Conservation (phyloP, 108 stramenopile genomes). For the Asterionellopsis glacialis region DNA sequence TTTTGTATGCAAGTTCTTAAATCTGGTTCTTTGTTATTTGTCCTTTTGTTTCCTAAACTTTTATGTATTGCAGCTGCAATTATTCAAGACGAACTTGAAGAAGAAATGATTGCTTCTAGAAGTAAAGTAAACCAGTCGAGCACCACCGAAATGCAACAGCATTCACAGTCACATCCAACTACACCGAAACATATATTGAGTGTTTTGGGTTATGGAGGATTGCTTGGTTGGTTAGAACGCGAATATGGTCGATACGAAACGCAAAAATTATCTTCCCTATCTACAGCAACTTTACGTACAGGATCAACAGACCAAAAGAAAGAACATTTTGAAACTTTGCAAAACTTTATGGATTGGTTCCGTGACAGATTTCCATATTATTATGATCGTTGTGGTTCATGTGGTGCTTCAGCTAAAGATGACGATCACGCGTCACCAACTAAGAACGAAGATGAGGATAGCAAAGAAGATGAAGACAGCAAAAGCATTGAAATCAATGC, state of each 20-base stretch:
- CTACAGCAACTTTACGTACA: too few species aligned
- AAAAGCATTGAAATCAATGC: slow-evolving; percentile 4
- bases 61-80: too few species aligned
- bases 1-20: too few species aligned
- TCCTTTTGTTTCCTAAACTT: too few species aligned
- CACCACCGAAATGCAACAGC: too few species aligned
- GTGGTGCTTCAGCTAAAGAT: slow-evolving; percentile 53
- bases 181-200: too few species aligned
- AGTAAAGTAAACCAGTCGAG: too few species aligned
- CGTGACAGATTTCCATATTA: slow-evolving; percentile 53
- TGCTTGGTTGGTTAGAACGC: slow-evolving; percentile 36
- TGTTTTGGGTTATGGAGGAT: neutral
- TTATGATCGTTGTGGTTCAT: slow-evolving; percentile 47
- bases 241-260: slow-evolving; percentile 44
- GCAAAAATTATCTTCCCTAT: slow-evolving; percentile 13
- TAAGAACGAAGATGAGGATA: neutral
- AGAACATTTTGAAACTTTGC: slow-evolving; percentile 16
- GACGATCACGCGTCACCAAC: slow-evolving; percentile 3
- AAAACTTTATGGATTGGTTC: slow-evolving; percentile 56
- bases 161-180: too few species aligned
- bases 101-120: slow-evolving; percentile 8
- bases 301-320: too few species aligned
- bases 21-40: too few species aligned
- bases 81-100: slow-evolving; percentile 42
- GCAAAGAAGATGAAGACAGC: slow-evolving; percentile 3